Percentiles rank a stretch among this genome's conserved stretches.
These are phyloP conservation scores for Ceratobasidium sp. DNA, from an alignment of 1,284 basidiomycete genomes.

Conservation along the genomic window DNA sequence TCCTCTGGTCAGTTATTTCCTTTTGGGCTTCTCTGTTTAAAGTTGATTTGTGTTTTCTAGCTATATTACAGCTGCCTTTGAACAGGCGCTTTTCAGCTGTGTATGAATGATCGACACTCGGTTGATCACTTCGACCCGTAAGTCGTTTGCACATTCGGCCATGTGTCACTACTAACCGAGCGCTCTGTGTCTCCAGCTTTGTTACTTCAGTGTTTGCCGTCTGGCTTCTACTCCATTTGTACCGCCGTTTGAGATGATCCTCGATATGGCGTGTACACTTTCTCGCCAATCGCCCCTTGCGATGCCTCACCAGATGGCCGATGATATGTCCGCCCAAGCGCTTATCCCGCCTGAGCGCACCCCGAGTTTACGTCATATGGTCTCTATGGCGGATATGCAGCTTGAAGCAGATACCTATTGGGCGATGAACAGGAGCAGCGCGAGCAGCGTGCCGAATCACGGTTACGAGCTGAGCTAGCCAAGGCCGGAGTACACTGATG, in stretches of 20 bases:
- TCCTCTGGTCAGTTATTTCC: too few species aligned
- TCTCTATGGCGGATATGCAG: slow-evolving; percentile 81
- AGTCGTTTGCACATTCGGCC: not conserved
- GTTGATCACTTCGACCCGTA: slow-evolving; percentile 93
- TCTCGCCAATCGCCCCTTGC: slow-evolving; percentile 64
- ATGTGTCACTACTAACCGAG: slow-evolving; percentile 61
- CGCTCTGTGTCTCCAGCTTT: slow-evolving; percentile 57
- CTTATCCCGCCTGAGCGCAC: slow-evolving; percentile 73
- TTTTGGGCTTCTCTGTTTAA: too few species aligned
- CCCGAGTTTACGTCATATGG: slow-evolving; percentile 73
- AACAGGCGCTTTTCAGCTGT: slow-evolving; percentile 83
- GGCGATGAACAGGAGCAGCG: slow-evolving; percentile 51
- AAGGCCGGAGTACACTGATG: slow-evolving; percentile 68
- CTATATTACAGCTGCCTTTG: too few species aligned
- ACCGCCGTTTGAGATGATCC: slow-evolving; percentile 74
- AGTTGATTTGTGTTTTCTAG: too few species aligned
- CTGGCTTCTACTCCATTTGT: slow-evolving; percentile 79
- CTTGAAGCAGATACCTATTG: slow-evolving; percentile 43
- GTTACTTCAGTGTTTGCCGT: slow-evolving; percentile 67
- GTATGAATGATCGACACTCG: slow-evolving; percentile 88
- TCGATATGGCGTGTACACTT: slow-evolving; percentile 73
- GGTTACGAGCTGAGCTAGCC: slow-evolving; percentile 68
- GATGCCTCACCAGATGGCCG: slow-evolving; percentile 44
- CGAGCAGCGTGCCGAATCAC: slow-evolving; percentile 69
- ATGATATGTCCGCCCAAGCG: slow-evolving; percentile 45